A percentile compares a stretch with the other conserved stretches of the same genome.
Evolutionary conservation across 2,329 filamentous ascomycete genomes (phyloP).

Genomic region (Colletotrichum salicis): DNA sequence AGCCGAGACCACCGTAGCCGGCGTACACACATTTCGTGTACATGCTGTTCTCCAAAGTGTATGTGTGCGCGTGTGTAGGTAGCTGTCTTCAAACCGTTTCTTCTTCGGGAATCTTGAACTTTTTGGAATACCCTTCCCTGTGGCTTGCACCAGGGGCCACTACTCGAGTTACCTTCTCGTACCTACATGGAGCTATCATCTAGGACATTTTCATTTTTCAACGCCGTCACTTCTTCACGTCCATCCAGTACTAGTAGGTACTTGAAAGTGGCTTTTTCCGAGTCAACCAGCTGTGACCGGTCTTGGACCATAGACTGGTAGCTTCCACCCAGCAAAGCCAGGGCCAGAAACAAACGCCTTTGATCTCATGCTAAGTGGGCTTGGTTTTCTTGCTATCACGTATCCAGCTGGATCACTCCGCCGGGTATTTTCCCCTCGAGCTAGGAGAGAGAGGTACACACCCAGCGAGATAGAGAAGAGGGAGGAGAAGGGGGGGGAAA

Average conservation of each 20-base stretch:
- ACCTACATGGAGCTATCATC: neutral
- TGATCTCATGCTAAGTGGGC: neutral
- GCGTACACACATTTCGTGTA: neutral
- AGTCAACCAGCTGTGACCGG: slow-evolving; percentile 15
- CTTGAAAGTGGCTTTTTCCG: slow-evolving; percentile 9
- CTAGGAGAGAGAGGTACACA: neutral
- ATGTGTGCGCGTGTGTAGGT: neutral
- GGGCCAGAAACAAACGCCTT: neutral
- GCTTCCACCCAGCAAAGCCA: neutral
- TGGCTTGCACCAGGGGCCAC: slow-evolving; percentile 14
- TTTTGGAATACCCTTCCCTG: neutral
- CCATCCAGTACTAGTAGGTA: neutral
- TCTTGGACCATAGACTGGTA: neutral
- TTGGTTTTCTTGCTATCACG: neutral
- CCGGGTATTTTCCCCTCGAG: neutral
- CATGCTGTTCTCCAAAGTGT: neutral
- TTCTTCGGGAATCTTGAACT: neutral
- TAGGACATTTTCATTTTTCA: neutral
- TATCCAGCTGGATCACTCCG: neutral
- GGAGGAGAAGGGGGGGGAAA: neutral
- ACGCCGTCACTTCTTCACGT: slow-evolving; percentile 6
- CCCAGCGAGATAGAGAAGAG: neutral
- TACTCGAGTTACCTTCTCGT: neutral
- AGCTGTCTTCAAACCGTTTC: slow-evolving; percentile 17
- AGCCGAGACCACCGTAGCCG: neutral